Conservation (phyloP, 208 protist species). For the Leishmania amazonensis region DNA sequence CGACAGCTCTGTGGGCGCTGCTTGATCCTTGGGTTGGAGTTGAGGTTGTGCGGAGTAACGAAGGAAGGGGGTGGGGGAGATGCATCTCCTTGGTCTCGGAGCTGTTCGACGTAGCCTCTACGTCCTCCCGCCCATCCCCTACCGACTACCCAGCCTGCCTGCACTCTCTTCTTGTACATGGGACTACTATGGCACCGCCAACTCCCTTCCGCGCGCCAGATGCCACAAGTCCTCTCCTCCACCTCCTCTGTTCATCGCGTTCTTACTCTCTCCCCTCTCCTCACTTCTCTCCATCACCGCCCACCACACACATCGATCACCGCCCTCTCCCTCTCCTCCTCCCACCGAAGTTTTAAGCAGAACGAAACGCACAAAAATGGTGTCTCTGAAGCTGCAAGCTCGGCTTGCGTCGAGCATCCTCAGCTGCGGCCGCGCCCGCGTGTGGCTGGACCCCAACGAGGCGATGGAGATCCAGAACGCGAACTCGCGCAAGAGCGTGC, state of each 20-base stretch:
- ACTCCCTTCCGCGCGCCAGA: neutral
- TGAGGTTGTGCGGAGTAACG: neutral
- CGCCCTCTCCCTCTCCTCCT: neutral
- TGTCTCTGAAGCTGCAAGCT: constrained; percentile 96
- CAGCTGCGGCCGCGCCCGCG: constrained; percentile 96
- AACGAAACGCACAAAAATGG: constrained; percentile 36
- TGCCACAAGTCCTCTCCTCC: neutral
- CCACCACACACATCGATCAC: neutral
- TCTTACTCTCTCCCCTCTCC: neutral
- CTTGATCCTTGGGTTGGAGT: neutral
- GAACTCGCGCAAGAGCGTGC: constrained; percentile 96
- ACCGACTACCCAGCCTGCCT: neutral
- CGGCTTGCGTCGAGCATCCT: constrained; percentile 97
- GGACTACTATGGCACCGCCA: neutral
- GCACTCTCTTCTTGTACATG: neutral
- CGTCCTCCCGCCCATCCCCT: neutral
- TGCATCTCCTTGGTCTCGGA: neutral
- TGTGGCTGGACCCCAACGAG: constrained; percentile 99
- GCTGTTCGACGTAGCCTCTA: neutral
- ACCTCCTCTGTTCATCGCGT: neutral
- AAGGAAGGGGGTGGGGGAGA: neutral
- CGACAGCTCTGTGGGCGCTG: neutral
- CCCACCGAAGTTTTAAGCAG: too few species aligned
- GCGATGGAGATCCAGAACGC: constrained; percentile 96
- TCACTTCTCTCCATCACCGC: neutral